Evolutionary conservation across 805 yeast species (phyloP).

Genomic region (Lipomyces sp.): DNA sequence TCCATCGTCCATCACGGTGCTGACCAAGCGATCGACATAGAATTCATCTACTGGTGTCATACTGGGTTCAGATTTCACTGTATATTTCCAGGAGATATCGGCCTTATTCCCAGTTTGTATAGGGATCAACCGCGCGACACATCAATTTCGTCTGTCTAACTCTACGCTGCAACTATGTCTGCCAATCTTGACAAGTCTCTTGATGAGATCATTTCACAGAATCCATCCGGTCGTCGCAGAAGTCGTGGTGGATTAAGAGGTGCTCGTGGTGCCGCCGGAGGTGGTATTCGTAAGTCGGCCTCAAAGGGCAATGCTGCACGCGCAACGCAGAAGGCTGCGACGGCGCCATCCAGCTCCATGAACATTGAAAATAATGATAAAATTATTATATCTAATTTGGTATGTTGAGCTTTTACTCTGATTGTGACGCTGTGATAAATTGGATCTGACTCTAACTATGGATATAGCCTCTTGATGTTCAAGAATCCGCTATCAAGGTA

Average conservation of each 20-base stretch:
- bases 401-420: slow-evolving; percentile 38
- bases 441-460: slow-evolving; percentile 6
- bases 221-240: slow-evolving; percentile 44
- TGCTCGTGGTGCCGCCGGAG: slow-evolving; percentile 31
- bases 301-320: slow-evolving; percentile 40
- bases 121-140: background rate
- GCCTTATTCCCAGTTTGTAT: background rate
- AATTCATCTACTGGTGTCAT: background rate
- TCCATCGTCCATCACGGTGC: background rate
- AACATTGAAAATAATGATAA: slow-evolving; percentile 60
- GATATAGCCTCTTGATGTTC: slow-evolving; percentile 73
- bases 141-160: background rate
- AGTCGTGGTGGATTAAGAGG: slow-evolving; percentile 28
- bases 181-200: slow-evolving; percentile 87
- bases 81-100: background rate
- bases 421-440: background rate
- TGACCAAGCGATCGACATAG: background rate
- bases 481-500: slow-evolving; percentile 83
- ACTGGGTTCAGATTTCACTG: background rate
- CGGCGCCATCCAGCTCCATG: slow-evolving; percentile 48
- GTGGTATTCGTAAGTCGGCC: slow-evolving; percentile 42
- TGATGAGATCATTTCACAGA: slow-evolving; percentile 86
- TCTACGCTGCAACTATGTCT: slow-evolving; percentile 58
- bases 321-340: slow-evolving; percentile 46
- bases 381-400: slow-evolving; percentile 81